Percentiles rank a stretch among this genome's conserved stretches.
phyloP scores from a whole-genome alignment of 2,329 filamentous ascomycete genomes.

The Penicillium concentricum region DNA sequence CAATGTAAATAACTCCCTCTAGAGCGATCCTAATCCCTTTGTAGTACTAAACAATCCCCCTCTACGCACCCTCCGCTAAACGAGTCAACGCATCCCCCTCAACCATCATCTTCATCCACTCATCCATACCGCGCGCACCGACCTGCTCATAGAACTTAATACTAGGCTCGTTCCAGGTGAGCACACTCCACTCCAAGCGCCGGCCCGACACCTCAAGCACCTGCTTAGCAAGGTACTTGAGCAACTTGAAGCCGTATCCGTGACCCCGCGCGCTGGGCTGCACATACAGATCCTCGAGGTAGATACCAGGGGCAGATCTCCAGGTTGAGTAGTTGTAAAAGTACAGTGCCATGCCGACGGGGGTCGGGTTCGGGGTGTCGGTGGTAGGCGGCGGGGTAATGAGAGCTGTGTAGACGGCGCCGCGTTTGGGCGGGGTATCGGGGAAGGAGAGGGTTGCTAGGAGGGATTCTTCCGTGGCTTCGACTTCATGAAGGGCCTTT shows the following conservation, averaged over 20 bases:
- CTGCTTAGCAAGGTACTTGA: slow-evolving; percentile 77
- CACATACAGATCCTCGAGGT: slow-evolving; percentile 92
- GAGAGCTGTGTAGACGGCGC: slow-evolving; percentile 73
- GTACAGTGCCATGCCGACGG: slow-evolving; percentile 81
- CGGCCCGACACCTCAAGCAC: slow-evolving; percentile 69
- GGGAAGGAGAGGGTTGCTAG: slow-evolving; percentile 76
- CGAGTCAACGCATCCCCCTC: slow-evolving; percentile 45
- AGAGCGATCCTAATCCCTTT: neutral
- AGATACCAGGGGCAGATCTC: slow-evolving; percentile 82
- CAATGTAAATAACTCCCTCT: neutral
- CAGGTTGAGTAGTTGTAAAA: slow-evolving; percentile 97
- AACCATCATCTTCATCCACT: slow-evolving; percentile 53
- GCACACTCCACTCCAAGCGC: slow-evolving; percentile 83
- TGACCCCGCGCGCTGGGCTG: slow-evolving; percentile 65
- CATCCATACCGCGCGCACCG: slow-evolving; percentile 47
- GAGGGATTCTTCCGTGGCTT: slow-evolving; percentile 75
- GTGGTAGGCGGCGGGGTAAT: slow-evolving; percentile 54
- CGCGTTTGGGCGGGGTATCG: slow-evolving; percentile 46
- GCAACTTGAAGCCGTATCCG: slow-evolving; percentile 75
- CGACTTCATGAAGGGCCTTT: slow-evolving; percentile 68
- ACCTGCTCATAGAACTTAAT: slow-evolving; percentile 73
- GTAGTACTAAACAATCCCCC: neutral
- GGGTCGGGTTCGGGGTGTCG: slow-evolving; percentile 31
- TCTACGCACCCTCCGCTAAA: slow-evolving; percentile 35
- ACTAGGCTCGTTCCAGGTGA: slow-evolving; percentile 90